These are phyloP conservation scores for Corylus americana DNA, from an alignment of 306 rosid species.

Conservation along the genomic window DNA sequence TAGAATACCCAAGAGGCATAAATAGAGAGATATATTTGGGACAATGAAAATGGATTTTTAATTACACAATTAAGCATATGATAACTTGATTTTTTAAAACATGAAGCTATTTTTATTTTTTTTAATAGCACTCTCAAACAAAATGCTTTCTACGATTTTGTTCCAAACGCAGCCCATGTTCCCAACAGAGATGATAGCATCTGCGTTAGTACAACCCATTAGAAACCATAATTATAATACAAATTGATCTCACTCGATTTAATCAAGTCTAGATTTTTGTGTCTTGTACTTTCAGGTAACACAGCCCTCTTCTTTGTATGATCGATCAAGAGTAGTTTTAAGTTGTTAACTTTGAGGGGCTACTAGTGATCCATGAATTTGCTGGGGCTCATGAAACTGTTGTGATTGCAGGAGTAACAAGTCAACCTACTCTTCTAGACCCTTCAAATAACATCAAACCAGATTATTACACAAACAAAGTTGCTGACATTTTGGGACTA, in stretches of 20 bases:
- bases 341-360: background rate
- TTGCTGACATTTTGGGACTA: slow-evolving; percentile 65
- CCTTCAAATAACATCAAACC: slow-evolving; percentile 77
- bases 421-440: slow-evolving; percentile 59
- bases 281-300: slow-evolving; percentile 69
- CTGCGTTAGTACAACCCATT: too few species aligned
- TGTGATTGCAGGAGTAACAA: slow-evolving; percentile 61
- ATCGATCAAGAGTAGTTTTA: background rate
- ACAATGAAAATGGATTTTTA: too few species aligned
- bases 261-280: too few species aligned
- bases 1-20: slow-evolving; percentile 85
- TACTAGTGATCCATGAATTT: background rate
- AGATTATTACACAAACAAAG: slow-evolving; percentile 60
- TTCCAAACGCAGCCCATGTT: too few species aligned
- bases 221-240: too few species aligned
- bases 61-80: too few species aligned
- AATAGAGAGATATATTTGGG: slow-evolving; percentile 31
- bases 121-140: too few species aligned
- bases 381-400: background rate
- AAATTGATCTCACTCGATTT: too few species aligned
- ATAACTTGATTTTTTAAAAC: too few species aligned
- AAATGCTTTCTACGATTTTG: too few species aligned
- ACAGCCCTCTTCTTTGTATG: background rate
- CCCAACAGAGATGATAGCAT: too few species aligned
- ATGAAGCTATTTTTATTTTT: slow-evolving; percentile 7